Percentiles rank a stretch among this genome's conserved stretches.
Conservation (phyloP, 805 yeast genomes). For the Suhomyces emberorum region DNA sequence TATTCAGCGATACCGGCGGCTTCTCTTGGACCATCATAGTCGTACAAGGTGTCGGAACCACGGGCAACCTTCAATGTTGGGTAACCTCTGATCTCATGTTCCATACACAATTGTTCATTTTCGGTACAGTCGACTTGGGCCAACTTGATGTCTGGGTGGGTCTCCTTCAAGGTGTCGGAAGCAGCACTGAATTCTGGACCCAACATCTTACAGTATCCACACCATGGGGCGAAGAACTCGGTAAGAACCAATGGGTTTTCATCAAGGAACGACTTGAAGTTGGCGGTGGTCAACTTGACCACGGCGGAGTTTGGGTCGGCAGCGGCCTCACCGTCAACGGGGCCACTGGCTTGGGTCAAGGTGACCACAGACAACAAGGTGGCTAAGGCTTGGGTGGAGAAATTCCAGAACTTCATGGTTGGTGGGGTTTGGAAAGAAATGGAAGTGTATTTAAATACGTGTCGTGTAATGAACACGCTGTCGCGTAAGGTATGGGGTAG, state of each 20-base stretch:
- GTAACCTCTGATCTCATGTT: slow-evolving; percentile 71
- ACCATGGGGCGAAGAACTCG: slow-evolving; percentile 95
- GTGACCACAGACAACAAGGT: slow-evolving; percentile 35
- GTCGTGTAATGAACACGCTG: slow-evolving; percentile 5
- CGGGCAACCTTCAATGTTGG: slow-evolving; percentile 81
- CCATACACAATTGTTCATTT: slow-evolving; percentile 66
- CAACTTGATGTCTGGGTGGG: slow-evolving; percentile 57
- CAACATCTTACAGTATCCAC: slow-evolving; percentile 90
- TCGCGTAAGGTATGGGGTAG: too few relatives aligned
- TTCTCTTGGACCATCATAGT: slow-evolving; percentile 82
- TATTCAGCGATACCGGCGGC: slow-evolving; percentile 72
- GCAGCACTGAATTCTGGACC: slow-evolving; percentile 81
- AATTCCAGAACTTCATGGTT: slow-evolving; percentile 40
- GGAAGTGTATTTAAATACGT: background rate
- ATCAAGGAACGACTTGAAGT: slow-evolving; percentile 61
- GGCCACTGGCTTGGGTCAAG: slow-evolving; percentile 33
- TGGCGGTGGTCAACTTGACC: slow-evolving; percentile 65
- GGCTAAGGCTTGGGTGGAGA: slow-evolving; percentile 36
- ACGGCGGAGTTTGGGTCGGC: slow-evolving; percentile 87
- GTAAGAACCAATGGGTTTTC: slow-evolving; percentile 78
- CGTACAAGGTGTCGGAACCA: slow-evolving; percentile 46
- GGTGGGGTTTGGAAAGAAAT: too few relatives aligned
- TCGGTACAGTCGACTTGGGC: slow-evolving; percentile 87
- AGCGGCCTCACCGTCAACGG: slow-evolving; percentile 54
- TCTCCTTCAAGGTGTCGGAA: slow-evolving; percentile 55